Percentiles rank a stretch among this genome's conserved stretches.
Evolutionary conservation across 441 rosid species (phyloP).

Genomic region (Aleurites moluccanus): DNA sequence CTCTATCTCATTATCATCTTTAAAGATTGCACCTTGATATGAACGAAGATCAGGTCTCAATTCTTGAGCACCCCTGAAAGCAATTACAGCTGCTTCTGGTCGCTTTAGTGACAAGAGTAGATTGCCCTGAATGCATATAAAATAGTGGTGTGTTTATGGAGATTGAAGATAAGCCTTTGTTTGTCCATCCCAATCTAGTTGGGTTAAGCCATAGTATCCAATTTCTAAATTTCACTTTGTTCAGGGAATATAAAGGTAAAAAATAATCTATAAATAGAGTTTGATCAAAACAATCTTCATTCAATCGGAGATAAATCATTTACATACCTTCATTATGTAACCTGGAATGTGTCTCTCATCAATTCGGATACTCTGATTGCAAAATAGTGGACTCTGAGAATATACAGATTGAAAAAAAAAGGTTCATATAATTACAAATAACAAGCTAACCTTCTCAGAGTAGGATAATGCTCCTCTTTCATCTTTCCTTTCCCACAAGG

Average conservation of each 20-base stretch:
- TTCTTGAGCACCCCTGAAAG: conserved; percentile 92
- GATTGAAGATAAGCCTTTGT: background rate
- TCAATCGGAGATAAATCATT: conserved; percentile 19
- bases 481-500: conserved; percentile 86
- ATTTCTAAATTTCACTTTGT: background rate
- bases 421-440: conserved; percentile 2
- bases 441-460: conserved; percentile 85
- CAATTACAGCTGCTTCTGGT: conserved; percentile 88
- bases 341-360: conserved; percentile 94
- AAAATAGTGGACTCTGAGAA: conserved; percentile 24
- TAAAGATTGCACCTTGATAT: conserved; percentile 70
- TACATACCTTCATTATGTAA: conserved; percentile 84
- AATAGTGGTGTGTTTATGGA: background rate
- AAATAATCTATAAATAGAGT: background rate
- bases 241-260: too few relatives aligned
- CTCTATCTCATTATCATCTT: conserved; percentile 8
- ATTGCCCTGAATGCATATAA: conserved; percentile 61
- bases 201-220: background rate
- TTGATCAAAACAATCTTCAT: conserved; percentile 22
- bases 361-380: conserved; percentile 74
- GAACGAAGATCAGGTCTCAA: conserved; percentile 96
- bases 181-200: background rate
- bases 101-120: conserved; percentile 71
- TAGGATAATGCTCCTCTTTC: conserved; percentile 78
- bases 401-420: conserved; percentile 14